These are phyloP conservation scores for Posidonia australis DNA, from an alignment of 106 monocot genomes.

Conservation along the genomic window DNA sequence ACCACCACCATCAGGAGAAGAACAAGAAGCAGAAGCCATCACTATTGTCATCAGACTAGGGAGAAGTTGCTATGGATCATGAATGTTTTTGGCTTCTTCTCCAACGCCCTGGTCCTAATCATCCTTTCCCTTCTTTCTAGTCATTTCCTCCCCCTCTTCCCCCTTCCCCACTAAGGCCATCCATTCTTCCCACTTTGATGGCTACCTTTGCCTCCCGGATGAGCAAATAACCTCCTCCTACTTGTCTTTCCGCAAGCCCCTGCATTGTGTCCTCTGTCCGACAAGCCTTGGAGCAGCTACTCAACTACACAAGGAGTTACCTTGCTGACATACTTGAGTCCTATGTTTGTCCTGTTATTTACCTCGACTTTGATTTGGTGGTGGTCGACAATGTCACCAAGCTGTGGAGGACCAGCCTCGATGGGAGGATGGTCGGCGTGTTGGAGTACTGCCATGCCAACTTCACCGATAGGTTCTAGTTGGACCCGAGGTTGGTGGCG, in stretches of 20 bases:
- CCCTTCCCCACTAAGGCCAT: slow-evolving; percentile 91
- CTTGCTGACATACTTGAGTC: slow-evolving; percentile 80
- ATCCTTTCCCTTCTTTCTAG: slow-evolving; percentile 74
- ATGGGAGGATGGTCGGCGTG: slow-evolving; percentile 56
- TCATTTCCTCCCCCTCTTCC: slow-evolving; percentile 73
- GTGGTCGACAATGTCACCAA: slow-evolving; percentile 85
- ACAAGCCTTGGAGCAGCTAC: slow-evolving; percentile 89
- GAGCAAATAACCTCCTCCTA: slow-evolving; percentile 1
- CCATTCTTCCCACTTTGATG: slow-evolving; percentile 58
- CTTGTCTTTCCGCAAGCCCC: slow-evolving; percentile 42
- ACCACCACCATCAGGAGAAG: background rate
- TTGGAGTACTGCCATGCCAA: slow-evolving; percentile 99
- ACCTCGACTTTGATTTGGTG: slow-evolving; percentile 95
- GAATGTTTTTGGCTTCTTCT: slow-evolving; percentile 58
- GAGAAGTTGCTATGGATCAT: slow-evolving; percentile 47
- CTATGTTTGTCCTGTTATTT: slow-evolving; percentile 80
- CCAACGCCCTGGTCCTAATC: slow-evolving; percentile 46
- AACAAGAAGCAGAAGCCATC: background rate
- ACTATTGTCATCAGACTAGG: background rate
- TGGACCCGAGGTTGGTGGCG: slow-evolving; percentile 35
- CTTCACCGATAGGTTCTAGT: slow-evolving; percentile 83
- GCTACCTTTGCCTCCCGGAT: slow-evolving; percentile 30
- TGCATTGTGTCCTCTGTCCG: slow-evolving; percentile 61
- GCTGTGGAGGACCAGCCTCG: slow-evolving; percentile 74
- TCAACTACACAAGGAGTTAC: slow-evolving; percentile 98